Percentiles rank a stretch among this genome's conserved stretches.
Conservation (phyloP, 1,139 yeast genomes). For the Yamadazyma epiphylla region DNA sequence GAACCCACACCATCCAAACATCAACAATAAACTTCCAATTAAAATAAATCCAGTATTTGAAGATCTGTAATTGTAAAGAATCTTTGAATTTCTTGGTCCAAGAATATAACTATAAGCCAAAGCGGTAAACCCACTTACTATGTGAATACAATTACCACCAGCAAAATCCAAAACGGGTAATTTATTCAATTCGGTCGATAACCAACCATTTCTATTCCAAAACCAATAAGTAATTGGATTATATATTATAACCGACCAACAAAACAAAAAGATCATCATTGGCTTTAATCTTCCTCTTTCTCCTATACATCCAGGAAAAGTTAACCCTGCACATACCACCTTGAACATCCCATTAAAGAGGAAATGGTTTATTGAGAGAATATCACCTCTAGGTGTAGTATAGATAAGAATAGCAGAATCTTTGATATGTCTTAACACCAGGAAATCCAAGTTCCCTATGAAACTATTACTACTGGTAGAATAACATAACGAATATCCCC, state of each 20-base stretch:
- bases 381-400: conserved; percentile 36
- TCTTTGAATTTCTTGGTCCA: conserved; percentile 49
- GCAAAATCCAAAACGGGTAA: conserved; percentile 60
- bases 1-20: conserved; percentile 45
- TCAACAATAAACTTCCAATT: conserved; percentile 46
- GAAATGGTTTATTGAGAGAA: conserved; percentile 39
- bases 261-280: conserved; percentile 47
- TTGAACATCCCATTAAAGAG: conserved; percentile 51
- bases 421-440: conserved; percentile 36
- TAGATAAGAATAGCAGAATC: conserved; percentile 20
- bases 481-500: conserved; percentile 55
- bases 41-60: conserved; percentile 42
- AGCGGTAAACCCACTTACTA: conserved; percentile 57
- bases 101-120: conserved; percentile 56
- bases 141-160: conserved; percentile 63
- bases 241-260: conserved; percentile 57
- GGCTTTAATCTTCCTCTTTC: conserved; percentile 58
- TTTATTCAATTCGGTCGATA: conserved; percentile 32
- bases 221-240: conserved; percentile 66
- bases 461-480: conserved; percentile 37
- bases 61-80: conserved; percentile 34
- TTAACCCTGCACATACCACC: conserved; percentile 47
- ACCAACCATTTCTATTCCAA: conserved; percentile 62
- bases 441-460: conserved; percentile 45
- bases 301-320: conserved; percentile 56